Percentiles rank a stretch among this genome's conserved stretches.
phyloP scores from a whole-genome alignment of 2,329 filamentous ascomycete genomes.

The Blumeria graminis region DNA sequence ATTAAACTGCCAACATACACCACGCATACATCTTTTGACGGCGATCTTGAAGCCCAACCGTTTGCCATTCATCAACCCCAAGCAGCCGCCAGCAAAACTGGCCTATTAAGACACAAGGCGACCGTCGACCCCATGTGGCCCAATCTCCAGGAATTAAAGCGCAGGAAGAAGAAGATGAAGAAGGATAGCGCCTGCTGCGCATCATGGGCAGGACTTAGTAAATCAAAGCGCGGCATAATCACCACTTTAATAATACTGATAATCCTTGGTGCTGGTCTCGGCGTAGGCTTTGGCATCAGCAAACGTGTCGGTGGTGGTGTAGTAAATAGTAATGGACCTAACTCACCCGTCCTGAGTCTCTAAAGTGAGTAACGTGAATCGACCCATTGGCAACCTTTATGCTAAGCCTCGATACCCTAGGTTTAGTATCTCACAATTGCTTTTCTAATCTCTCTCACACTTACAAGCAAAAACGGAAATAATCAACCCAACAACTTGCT shows the following conservation, averaged over 20 bases:
- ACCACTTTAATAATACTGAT: conserved; percentile 4
- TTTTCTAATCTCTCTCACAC: too few species aligned
- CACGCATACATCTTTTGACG: conserved; percentile 16
- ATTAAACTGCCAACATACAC: conserved; percentile 75
- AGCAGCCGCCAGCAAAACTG: conserved; percentile 2
- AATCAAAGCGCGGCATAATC: conserved; percentile 5
- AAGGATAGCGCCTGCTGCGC: conserved; percentile 4
- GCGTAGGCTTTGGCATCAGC: conserved; percentile 6
- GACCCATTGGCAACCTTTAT: background rate
- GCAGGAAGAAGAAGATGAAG: conserved; percentile 5
- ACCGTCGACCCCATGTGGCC: conserved; percentile 7
- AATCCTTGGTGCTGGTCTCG: conserved; percentile 5
- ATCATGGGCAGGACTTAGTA: conserved; percentile 5
- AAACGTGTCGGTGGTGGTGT: conserved; percentile 4
- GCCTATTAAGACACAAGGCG: conserved; percentile 4
- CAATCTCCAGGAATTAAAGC: conserved; percentile 5
- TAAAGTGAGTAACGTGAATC: conserved; percentile 1
- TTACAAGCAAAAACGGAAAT: too few species aligned
- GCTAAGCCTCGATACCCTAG: background rate
- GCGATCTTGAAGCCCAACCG: conserved; percentile 6
- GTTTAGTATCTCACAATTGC: too few species aligned
- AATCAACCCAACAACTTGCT: too few species aligned
- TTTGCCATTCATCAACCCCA: conserved; percentile 4
- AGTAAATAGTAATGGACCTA: conserved; percentile 4
- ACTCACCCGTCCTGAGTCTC: background rate